Evolutionary conservation across 2,329 filamentous ascomycete species (phyloP).

Genomic region (Mycosphaerelloides madeirae): DNA sequence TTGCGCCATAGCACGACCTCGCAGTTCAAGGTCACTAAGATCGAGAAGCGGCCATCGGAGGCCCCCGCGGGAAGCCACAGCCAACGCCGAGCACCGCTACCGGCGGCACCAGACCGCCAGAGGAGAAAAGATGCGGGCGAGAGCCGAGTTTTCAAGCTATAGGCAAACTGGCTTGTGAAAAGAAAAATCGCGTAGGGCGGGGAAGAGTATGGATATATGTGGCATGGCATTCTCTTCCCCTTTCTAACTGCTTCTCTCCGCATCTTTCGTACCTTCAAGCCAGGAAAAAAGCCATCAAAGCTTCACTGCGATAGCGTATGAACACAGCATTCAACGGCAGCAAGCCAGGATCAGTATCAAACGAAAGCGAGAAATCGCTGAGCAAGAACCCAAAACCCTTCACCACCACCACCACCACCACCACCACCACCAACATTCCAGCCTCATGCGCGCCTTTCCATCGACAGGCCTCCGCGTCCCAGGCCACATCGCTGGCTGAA

Average conservation of each 20-base stretch:
- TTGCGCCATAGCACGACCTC: too few species aligned
- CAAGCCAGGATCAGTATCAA: slow-evolving; percentile 39
- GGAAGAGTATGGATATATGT: background rate
- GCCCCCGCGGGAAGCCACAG: too few species aligned
- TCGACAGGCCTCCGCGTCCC: slow-evolving; percentile 17
- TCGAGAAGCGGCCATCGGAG: too few species aligned
- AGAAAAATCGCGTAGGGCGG: background rate
- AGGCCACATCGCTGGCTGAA: slow-evolving; percentile 12
- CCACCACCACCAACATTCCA: slow-evolving; percentile 9
- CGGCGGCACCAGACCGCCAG: background rate
- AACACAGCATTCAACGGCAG: slow-evolving; percentile 37
- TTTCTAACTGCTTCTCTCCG: background rate
- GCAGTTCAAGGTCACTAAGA: too few species aligned
- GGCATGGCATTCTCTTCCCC: background rate
- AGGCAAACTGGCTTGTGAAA: background rate
- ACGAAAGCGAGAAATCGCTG: slow-evolving; percentile 14
- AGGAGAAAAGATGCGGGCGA: background rate
- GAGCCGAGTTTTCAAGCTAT: background rate
- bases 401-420: slow-evolving; percentile 10
- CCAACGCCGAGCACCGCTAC: background rate
- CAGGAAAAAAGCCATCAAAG: background rate
- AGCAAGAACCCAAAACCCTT: slow-evolving; percentile 17
- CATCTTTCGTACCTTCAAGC: background rate
- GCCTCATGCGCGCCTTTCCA: slow-evolving; percentile 16
- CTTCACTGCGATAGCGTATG: slow-evolving; percentile 15